A percentile compares a stretch with the other conserved stretches of the same genome.
Conservation (phyloP, 2,329 filamentous ascomycete genomes). For the Madurella mycetomatis region DNA sequence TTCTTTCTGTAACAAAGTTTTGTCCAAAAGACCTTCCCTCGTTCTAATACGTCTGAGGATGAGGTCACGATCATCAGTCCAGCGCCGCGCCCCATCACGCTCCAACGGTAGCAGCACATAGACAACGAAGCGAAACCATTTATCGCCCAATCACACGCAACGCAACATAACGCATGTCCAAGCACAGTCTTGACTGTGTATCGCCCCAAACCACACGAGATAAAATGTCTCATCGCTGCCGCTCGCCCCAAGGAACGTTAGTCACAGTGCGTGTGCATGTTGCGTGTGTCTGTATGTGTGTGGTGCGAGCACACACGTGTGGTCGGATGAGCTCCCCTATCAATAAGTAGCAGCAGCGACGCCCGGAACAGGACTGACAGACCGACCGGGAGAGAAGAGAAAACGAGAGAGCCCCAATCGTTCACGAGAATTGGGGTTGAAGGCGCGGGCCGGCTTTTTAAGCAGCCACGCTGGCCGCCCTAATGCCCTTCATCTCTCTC, state of each 20-base stretch:
- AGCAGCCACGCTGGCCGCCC: slow-evolving; percentile 25
- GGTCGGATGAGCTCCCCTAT: slow-evolving; percentile 28
- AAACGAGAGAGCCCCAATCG: neutral
- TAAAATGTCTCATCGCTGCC: slow-evolving; percentile 8
- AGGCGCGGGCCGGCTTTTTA: neutral
- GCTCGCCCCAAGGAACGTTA: slow-evolving; percentile 32
- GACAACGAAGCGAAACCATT: neutral
- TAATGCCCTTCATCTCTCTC: slow-evolving; percentile 41
- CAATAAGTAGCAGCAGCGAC: slow-evolving; percentile 4
- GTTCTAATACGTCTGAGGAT: too few relatives aligned
- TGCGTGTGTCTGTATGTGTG: too few relatives aligned
- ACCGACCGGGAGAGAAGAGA: slow-evolving; percentile 7
- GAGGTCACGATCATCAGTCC: too few relatives aligned
- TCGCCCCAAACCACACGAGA: neutral
- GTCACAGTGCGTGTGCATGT: neutral
- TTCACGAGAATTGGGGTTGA: neutral
- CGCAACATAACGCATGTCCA: neutral
- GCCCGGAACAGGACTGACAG: neutral
- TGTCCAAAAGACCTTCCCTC: neutral
- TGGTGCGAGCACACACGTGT: neutral
- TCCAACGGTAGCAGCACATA: too few relatives aligned
- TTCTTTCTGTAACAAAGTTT: neutral
- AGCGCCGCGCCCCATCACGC: too few relatives aligned
- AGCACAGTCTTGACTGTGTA: neutral
- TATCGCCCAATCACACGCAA: neutral